A percentile compares a stretch with the other conserved stretches of the same genome.
Evolutionary conservation across 176 grass and related monocot genomes (phyloP).

Genomic region (Tuctoria greenei): DNA sequence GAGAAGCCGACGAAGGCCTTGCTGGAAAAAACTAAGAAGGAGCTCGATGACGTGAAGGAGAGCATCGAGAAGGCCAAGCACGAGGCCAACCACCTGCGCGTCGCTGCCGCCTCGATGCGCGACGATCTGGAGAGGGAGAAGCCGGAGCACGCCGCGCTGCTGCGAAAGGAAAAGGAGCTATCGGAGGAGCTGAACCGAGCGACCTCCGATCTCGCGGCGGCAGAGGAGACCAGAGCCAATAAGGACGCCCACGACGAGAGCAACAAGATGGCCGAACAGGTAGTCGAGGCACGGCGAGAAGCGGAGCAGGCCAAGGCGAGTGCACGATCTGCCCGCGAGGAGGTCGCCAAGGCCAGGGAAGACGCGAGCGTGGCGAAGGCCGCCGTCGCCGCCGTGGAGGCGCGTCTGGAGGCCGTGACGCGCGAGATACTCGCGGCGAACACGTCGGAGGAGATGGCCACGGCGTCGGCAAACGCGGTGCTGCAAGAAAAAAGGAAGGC

Average conservation of each 20-base stretch:
- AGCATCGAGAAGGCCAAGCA: slow-evolving; percentile 49
- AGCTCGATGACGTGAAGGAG: slow-evolving; percentile 53
- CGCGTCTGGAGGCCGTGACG: slow-evolving; percentile 43
- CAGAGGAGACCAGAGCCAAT: too few relatives aligned
- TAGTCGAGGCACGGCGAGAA: slow-evolving; percentile 44
- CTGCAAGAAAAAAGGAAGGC: not conserved
- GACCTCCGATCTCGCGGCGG: slow-evolving; percentile 34
- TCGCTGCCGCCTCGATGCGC: slow-evolving; percentile 55
- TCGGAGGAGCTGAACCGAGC: slow-evolving; percentile 49
- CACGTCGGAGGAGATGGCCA: slow-evolving; percentile 44
- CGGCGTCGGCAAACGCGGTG: slow-evolving; percentile 43
- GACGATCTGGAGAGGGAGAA: slow-evolving; percentile 49
- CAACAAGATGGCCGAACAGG: not conserved
- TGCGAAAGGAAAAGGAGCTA: slow-evolving; percentile 44
- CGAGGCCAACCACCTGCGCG: slow-evolving; percentile 47
- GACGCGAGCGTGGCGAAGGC: slow-evolving; percentile 45
- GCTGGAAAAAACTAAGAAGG: slow-evolving; percentile 35
- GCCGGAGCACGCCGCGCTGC: slow-evolving; percentile 38
- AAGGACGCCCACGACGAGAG: not conserved
- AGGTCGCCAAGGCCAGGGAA: slow-evolving; percentile 43
- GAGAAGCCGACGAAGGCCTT: not conserved
- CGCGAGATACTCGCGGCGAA: slow-evolving; percentile 61
- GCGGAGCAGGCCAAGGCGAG: slow-evolving; percentile 49
- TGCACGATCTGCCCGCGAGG: slow-evolving; percentile 45
- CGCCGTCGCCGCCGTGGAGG: slow-evolving; percentile 34